These are phyloP conservation scores for Penicillium tannophilum DNA, from an alignment of 495 filamentous ascomycete genomes.

Conservation along the genomic window DNA sequence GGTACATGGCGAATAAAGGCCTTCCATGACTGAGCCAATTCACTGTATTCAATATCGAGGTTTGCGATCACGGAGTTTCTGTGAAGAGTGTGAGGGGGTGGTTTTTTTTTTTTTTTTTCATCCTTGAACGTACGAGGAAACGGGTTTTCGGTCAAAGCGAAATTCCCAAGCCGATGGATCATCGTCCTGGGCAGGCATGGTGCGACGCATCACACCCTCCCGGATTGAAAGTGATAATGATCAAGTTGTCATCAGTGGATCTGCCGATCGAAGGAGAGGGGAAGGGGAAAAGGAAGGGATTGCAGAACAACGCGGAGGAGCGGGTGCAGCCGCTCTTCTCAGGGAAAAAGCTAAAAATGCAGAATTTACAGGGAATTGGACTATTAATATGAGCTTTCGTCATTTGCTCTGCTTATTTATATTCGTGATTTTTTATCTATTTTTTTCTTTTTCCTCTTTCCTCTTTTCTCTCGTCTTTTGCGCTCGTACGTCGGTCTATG, in stretches of 20 bases:
- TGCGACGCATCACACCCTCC: slow-evolving; percentile 24
- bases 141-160: slow-evolving; percentile 30
- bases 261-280: slow-evolving; percentile 22
- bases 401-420: not conserved
- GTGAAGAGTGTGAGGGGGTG: not conserved
- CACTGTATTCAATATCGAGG: slow-evolving; percentile 50
- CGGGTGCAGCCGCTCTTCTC: slow-evolving; percentile 25
- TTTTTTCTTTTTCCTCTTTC: not conserved
- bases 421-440: not conserved
- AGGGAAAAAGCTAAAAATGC: slow-evolving; percentile 5
- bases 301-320: slow-evolving; percentile 15
- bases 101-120: not conserved
- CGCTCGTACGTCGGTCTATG: slow-evolving; percentile 27
- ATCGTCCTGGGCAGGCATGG: slow-evolving; percentile 23
- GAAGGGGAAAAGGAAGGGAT: slow-evolving; percentile 11
- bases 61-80: slow-evolving; percentile 40
- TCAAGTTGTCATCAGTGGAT: slow-evolving; percentile 25
- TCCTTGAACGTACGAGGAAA: slow-evolving; percentile 25
- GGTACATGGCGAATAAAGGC: slow-evolving; percentile 40
- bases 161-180: slow-evolving; percentile 21
- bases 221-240: slow-evolving; percentile 5
- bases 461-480: slow-evolving; percentile 14
- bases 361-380: not conserved
- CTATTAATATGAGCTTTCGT: too few species aligned
- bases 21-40: slow-evolving; percentile 47